Evolutionary conservation across 139 green algal genomes (phyloP).

Genomic region (Picochlorum sp.): DNA sequence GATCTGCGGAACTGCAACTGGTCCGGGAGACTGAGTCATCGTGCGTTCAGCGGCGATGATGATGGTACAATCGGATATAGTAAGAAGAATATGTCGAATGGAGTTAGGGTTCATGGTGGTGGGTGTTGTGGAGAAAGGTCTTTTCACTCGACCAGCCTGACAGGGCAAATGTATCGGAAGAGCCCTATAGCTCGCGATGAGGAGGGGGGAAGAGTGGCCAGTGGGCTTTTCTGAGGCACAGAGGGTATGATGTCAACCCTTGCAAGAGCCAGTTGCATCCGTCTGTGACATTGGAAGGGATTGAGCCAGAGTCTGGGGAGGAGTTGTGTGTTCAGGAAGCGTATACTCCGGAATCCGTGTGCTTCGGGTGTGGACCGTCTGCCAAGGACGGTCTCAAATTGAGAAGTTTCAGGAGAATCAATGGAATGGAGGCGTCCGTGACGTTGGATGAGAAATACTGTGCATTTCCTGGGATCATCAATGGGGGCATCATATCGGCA

Average conservation of each 20-base stretch:
- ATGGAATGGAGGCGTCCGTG: conserved; percentile 50
- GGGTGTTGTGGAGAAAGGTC: neutral
- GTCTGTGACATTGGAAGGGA: conserved; percentile 39
- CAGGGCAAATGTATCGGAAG: neutral
- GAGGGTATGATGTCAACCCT: conserved; percentile 54
- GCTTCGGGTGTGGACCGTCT: conserved; percentile 62
- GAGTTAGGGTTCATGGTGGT: too few species aligned
- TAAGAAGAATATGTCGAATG: too few species aligned
- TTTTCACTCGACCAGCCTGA: conserved; percentile 1
- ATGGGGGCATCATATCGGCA: conserved; percentile 62
- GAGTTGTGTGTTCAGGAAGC: conserved; percentile 59
- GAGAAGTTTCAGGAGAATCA: conserved; percentile 36
- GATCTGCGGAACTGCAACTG: too few species aligned
- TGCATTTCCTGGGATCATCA: conserved; percentile 69
- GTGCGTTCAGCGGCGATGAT: too few species aligned
- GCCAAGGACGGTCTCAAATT: conserved; percentile 53
- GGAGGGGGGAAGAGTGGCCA: neutral
- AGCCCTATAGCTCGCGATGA: too few species aligned
- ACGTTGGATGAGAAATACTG: conserved; percentile 42
- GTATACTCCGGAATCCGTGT: conserved; percentile 55
- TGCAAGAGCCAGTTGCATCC: conserved; percentile 68
- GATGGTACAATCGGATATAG: too few species aligned
- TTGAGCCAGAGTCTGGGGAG: conserved; percentile 30
- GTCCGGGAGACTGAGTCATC: too few species aligned
- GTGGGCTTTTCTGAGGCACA: conserved; percentile 21